Base-by-base conservation (phyloP, 176 grass and related monocot genomes). In the Hordeum marinum region DNA sequence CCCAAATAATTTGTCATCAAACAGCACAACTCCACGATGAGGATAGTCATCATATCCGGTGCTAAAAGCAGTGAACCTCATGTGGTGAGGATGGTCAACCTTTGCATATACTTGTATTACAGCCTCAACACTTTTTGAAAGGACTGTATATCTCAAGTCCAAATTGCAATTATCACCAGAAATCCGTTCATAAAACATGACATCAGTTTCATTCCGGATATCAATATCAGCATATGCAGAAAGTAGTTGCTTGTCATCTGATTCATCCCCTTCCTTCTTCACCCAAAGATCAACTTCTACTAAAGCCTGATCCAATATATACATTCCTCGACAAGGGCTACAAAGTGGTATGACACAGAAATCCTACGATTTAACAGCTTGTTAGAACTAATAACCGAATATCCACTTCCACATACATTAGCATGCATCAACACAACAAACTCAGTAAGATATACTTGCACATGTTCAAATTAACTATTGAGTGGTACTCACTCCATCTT, bases 241-340 rank as follows among this genome's bases (percentile, higher is more conserved):
- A 18, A 84, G 31, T 67, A 77, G 26, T 15, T 41, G 21, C 12
- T 84, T 74, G 63, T 84, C 72, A 39, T 7, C 31, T 15, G 82
- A 84, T 84, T 3, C 10, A 7, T 66, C 61, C 42, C 82, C 72
- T 77, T 84, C 72, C 21, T 76, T 76, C 11, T 84, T 76, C 15
- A 36, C 60, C 82, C 71, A 76, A 39, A 84, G 59, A 84, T 84
- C 82, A 52, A 84, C 59, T 39, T 84, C 82, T 46, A 84, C 20
- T 7, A 84, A 55, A 76, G 82, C 82, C 75, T 63, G 29, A 55
- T 84, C 82, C 45, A 48, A 14, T 29, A 67, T 21, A 54, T 84
- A 84, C 21, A 84, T 77, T 66, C 82, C 82, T 55, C 72, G 82
- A 46, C 70, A 75, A 72, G 82, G 82, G 71, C 82, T 84, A 24